Evolutionary conservation across 2,329 filamentous ascomycete species (phyloP).

Genomic region (Botrytis medusae): DNA sequence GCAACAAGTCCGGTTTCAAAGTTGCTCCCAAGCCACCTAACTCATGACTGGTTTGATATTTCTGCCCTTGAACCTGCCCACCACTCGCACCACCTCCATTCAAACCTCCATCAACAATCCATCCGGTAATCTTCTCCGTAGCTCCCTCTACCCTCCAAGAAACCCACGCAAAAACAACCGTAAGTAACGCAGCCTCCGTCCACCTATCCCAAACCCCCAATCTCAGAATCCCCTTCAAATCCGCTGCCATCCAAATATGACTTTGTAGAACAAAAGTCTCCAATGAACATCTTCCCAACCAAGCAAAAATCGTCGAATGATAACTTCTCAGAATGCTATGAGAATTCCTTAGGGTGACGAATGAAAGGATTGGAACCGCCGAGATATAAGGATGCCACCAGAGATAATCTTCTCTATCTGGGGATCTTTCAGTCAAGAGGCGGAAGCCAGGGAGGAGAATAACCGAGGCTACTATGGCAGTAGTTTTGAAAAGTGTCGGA

Average conservation of each 20-base stretch:
- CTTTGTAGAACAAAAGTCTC: slow-evolving; percentile 61
- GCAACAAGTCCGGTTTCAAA: slow-evolving; percentile 20
- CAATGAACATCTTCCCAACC: slow-evolving; percentile 56
- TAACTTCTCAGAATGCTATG: slow-evolving; percentile 44
- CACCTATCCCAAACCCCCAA: slow-evolving; percentile 38
- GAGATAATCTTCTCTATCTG: slow-evolving; percentile 48
- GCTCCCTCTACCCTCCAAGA: slow-evolving; percentile 43
- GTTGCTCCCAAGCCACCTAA: background rate
- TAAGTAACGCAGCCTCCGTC: slow-evolving; percentile 44
- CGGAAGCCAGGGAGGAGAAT: slow-evolving; percentile 31
- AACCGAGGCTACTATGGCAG: slow-evolving; percentile 28
- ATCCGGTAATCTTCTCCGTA: slow-evolving; percentile 42
- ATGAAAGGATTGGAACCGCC: slow-evolving; percentile 53
- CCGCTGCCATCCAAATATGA: slow-evolving; percentile 61
- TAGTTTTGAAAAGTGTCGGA: slow-evolving; percentile 23
- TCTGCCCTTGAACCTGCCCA: background rate
- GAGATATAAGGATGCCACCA: slow-evolving; percentile 54
- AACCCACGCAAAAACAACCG: slow-evolving; percentile 46
- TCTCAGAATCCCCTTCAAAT: slow-evolving; percentile 53
- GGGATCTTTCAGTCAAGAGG: slow-evolving; percentile 30
- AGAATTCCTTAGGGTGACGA: slow-evolving; percentile 53
- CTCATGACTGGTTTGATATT: background rate
- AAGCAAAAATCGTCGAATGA: slow-evolving; percentile 50
- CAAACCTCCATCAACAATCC: slow-evolving; percentile 42
- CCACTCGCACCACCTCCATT: slow-evolving; percentile 40